Evolutionary conservation across 1,284 basidiomycete genomes (phyloP), one percentile per base, ranked within the genome.

Genomic region (Apiotrichum brassicae): DNA sequence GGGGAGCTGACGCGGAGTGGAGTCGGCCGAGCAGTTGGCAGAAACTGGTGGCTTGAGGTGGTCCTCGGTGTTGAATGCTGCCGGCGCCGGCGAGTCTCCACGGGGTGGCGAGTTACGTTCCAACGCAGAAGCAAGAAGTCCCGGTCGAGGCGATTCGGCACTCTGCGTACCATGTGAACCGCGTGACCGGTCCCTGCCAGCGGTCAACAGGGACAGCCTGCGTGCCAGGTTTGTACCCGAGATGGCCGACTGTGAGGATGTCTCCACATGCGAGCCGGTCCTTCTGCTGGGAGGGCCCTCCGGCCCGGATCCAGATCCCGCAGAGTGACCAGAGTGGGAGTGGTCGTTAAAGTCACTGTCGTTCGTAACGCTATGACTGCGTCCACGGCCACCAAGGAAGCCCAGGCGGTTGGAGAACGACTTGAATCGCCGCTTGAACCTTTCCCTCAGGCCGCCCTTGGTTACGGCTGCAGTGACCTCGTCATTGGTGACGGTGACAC

Each of bases 401-500:
- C 66, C 61, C 3, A 66, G 52, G 40, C 62, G 64, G 24, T 60
- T 49, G 4, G 61, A 63, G 22, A 70, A 61, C 13, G 52, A 57
- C 42, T 64, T 65, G 57, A 73, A 62, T 1, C 66, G 62, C 44
- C 63, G 63, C 36, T 61, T 59, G 46, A 73, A 59, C 25, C 62
- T 60, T 18, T 68, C 65, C 4, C 66, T 54, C 46, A 74, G 65
- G 6, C 61, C 57, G 8, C 57, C 57, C 19, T 61, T 64, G 23
- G 68, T 75, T 41, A 89, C 81, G 8, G 89, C 91, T 19, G 81
- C 82, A 20, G 80, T 81, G 3, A 91, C 84, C 59, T 95, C 93
- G 48, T 82, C 82, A n/a, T 81, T 79, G 0, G 87, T 86, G 25
- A 94, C 84, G 46, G 80, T 76, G 46, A 86, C 79, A 35, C 77